Evolutionary conservation across 352 stramenopile species (phyloP).

Genomic region (Globisporangium rhizosaccharum): DNA sequence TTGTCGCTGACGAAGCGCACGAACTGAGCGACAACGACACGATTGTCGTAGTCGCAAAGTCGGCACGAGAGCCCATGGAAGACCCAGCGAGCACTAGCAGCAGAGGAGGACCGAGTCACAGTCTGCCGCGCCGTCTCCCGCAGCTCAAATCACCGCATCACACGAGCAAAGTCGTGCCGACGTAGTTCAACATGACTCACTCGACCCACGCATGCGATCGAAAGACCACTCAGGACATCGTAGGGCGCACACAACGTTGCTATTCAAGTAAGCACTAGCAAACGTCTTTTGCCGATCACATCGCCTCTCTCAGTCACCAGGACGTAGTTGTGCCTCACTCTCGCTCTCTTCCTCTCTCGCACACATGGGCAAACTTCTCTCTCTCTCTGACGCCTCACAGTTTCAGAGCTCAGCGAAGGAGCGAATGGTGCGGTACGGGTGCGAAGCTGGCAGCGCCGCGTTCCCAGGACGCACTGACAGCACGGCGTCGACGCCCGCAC

Average conservation of each 20-base stretch:
- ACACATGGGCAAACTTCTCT: no score
- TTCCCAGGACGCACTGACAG: conserved; percentile 87
- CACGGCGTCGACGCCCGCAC: conserved; percentile 58
- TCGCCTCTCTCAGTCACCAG: no score
- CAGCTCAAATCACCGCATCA: background rate
- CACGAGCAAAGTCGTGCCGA: conserved; percentile 16
- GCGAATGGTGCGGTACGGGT: conserved; percentile 46
- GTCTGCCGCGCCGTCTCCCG: background rate
- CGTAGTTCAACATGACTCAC: background rate
- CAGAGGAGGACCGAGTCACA: background rate
- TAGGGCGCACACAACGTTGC: no score
- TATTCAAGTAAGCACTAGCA: no score
- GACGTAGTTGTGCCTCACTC: background rate
- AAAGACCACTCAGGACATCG: no score
- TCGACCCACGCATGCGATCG: background rate
- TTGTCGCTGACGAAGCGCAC: background rate
- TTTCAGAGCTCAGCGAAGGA: conserved; percentile 56
- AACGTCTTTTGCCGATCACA: no score
- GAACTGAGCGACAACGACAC: background rate
- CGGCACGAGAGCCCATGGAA: background rate
- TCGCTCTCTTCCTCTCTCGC: background rate
- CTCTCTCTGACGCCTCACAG: background rate
- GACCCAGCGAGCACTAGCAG: conserved; percentile 1
- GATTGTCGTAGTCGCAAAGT: conserved; percentile 3
- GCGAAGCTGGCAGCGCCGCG: conserved; percentile 48